Evolutionary conservation across 208 protist species (phyloP).

Genomic region (Leishmania major): DNA sequence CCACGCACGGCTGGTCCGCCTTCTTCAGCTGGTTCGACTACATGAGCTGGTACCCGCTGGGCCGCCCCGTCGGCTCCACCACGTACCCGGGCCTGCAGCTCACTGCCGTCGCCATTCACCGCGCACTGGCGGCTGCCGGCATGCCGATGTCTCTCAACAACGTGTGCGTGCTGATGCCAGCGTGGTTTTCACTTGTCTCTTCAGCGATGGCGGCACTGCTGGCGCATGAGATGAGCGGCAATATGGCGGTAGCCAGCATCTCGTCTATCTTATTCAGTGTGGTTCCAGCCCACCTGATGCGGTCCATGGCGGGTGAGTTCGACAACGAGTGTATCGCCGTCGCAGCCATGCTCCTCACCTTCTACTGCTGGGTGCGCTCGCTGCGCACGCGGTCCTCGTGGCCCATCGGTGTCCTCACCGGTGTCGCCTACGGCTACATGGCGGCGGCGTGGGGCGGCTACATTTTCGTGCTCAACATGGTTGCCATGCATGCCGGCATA

Average conservation of each 20-base stretch:
- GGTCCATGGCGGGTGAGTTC: constrained; percentile 98
- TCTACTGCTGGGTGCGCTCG: constrained; percentile 91
- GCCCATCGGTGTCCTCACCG: constrained; percentile 55
- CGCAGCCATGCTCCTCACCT: constrained; percentile 95
- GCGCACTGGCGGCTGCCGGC: constrained; percentile 76
- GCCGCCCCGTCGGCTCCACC: constrained; percentile 97
- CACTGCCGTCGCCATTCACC: constrained; percentile 94
- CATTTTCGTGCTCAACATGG: constrained; percentile 98
- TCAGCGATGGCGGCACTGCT: too few species aligned
- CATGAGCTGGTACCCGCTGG: constrained; percentile 97
- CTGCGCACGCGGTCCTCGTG: constrained; percentile 50
- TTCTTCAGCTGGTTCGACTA: constrained; percentile 99
- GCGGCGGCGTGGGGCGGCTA: constrained; percentile 97
- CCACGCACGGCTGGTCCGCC: constrained; percentile 92
- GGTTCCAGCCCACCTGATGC: constrained; percentile 92
- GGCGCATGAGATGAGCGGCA: too few species aligned
- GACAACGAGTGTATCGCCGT: constrained; percentile 99
- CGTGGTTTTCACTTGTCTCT: constrained; percentile 62
- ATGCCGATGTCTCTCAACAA: constrained; percentile 92
- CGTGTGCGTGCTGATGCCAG: constrained; percentile 96
- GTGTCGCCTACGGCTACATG: constrained; percentile 91
- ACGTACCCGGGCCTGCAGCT: constrained; percentile 98
- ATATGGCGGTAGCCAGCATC: too few species aligned
- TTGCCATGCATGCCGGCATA: constrained; percentile 94
- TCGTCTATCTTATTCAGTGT: too few species aligned